These are phyloP conservation scores for Boehmeria nivea DNA, from an alignment of 306 rosid species.

Conservation along the genomic window DNA sequence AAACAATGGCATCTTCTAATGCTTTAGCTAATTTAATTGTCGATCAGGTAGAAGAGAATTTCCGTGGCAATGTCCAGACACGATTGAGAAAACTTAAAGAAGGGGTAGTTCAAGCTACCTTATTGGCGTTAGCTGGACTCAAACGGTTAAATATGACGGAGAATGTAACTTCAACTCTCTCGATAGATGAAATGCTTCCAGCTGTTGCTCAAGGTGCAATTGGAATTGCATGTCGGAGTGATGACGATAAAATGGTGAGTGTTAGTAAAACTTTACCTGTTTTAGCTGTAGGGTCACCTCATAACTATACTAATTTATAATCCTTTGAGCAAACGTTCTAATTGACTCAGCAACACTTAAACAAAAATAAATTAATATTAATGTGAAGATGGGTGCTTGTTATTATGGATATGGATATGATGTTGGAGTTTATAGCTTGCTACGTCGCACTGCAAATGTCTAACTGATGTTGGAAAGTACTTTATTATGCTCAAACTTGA, in stretches of 20 bases:
- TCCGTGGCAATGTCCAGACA: constrained; percentile 95
- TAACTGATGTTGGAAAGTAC: background rate
- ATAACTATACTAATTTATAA: no score
- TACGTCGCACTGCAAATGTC: background rate
- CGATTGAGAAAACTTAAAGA: constrained; percentile 74
- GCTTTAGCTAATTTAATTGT: constrained; percentile 17
- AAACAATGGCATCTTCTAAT: background rate
- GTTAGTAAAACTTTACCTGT: no score
- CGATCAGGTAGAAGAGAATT: constrained; percentile 79
- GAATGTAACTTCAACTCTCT: constrained; percentile 42
- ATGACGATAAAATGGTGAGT: constrained; percentile 67
- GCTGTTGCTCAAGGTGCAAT: constrained; percentile 73
- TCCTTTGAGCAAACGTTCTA: no score
- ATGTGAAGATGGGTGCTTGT: no score
- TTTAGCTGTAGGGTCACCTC: background rate
- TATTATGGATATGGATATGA: no score
- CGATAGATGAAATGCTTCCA: constrained; percentile 62
- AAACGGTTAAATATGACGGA: constrained; percentile 68
- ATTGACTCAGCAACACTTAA: no score
- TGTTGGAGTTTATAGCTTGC: no score
- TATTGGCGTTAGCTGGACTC: constrained; percentile 91
- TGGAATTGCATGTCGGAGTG: constrained; percentile 54
- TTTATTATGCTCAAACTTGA: no score
- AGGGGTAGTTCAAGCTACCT: constrained; percentile 92
- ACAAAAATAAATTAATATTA: no score